Conservation (phyloP, 2,329 filamentous ascomycete genomes). For the Penicillium brevicompactum region DNA sequence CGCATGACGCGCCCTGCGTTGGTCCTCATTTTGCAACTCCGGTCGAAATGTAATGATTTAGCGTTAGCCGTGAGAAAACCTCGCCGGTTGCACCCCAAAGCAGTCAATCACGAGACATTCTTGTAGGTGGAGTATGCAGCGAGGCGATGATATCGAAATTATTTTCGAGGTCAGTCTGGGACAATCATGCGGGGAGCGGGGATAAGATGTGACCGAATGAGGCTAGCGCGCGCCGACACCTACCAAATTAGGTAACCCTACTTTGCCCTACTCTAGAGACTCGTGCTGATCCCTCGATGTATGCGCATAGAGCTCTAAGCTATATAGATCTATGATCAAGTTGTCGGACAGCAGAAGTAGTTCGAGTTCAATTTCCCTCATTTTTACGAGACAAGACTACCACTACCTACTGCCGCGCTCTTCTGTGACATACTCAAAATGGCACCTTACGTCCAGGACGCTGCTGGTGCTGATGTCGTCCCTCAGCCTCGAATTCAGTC, state of each 20-base stretch:
- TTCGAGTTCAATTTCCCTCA: neutral
- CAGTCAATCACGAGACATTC: too few species aligned
- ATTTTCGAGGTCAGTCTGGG: too few species aligned
- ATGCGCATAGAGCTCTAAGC: neutral
- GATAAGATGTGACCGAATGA: neutral
- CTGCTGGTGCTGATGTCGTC: neutral
- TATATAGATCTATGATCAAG: neutral
- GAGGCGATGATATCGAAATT: too few species aligned
- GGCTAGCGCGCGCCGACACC: slow-evolving; percentile 1
- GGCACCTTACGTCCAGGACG: slow-evolving; percentile 12
- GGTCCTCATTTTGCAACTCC: too few species aligned
- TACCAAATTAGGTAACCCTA: slow-evolving; percentile 3
- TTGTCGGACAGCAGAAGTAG: neutral
- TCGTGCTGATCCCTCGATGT: too few species aligned
- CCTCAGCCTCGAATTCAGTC: neutral
- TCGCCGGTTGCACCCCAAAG: too few species aligned
- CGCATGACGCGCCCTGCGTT: too few species aligned
- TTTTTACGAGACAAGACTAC: slow-evolving; percentile 1
- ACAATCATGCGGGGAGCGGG: neutral
- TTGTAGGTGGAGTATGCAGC: too few species aligned
- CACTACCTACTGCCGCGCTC: neutral
- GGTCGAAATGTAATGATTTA: too few species aligned
- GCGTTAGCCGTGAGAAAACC: too few species aligned
- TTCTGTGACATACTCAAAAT: neutral
- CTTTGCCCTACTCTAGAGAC: neutral